Conservation (phyloP, 495 filamentous ascomycete genomes). For the Aspergillus incahuasiensis region DNA sequence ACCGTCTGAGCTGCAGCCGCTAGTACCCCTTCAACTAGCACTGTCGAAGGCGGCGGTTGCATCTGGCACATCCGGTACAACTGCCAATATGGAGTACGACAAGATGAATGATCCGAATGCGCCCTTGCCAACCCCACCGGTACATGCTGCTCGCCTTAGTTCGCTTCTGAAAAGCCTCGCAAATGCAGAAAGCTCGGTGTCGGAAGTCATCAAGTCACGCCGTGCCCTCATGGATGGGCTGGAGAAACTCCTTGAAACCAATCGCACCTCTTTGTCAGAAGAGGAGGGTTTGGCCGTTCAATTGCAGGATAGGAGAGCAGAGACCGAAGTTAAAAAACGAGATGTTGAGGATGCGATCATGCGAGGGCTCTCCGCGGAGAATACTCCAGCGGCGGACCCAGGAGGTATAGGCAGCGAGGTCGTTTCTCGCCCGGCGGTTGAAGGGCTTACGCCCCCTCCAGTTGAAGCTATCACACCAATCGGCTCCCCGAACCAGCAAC, state of each 20-base stretch:
- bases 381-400: conserved; percentile 34
- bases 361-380: conserved; percentile 60
- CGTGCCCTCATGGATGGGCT: conserved; percentile 69
- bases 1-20: conserved; percentile 70
- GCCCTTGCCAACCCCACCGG: conserved; percentile 68
- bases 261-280: conserved; percentile 59
- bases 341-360: conserved; percentile 90
- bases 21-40: conserved; percentile 66
- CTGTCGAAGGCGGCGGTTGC: conserved; percentile 64
- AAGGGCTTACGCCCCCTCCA: conserved; percentile 77
- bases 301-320: conserved; percentile 54
- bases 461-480: conserved; percentile 46
- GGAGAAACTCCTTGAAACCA: conserved; percentile 73
- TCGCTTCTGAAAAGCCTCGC: conserved; percentile 82
- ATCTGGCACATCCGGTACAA: conserved; percentile 56
- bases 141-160: conserved; percentile 85
- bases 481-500: conserved; percentile 37
- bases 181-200: conserved; percentile 85
- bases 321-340: conserved; percentile 70
- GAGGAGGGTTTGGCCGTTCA: conserved; percentile 62
- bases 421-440: conserved; percentile 66
- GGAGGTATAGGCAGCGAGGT: conserved; percentile 41
- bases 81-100: conserved; percentile 73
- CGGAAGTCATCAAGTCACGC: conserved; percentile 84
- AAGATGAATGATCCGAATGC: conserved; percentile 68